These are phyloP conservation scores for Fusarium algeriense DNA, from an alignment of 2,329 filamentous ascomycete genomes.

Conservation along the genomic window DNA sequence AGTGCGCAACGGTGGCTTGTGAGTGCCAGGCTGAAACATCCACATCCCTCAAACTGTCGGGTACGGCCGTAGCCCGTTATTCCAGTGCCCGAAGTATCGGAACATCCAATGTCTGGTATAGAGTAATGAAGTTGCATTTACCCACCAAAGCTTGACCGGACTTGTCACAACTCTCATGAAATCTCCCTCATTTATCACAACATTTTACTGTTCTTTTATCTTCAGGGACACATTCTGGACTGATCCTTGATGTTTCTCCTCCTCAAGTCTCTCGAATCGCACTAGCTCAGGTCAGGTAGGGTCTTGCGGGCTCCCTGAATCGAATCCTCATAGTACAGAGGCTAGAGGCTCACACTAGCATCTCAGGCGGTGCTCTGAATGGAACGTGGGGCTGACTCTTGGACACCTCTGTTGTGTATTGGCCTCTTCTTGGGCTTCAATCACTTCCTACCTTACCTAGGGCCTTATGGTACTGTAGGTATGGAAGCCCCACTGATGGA, in stretches of 20 bases:
- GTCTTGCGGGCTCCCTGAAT: constrained; percentile 12
- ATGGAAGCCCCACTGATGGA: constrained; percentile 15
- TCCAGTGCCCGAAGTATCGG: constrained; percentile 11
- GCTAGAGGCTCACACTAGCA: constrained; percentile 3
- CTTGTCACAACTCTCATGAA: constrained; percentile 2
- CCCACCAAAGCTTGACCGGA: constrained; percentile 10
- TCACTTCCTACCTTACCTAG: neutral
- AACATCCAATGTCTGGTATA: constrained; percentile 21
- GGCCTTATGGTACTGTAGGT: constrained; percentile 2
- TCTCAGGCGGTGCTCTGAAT: constrained; percentile 8
- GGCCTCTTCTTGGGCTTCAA: neutral
- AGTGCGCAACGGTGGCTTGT: constrained; percentile 27
- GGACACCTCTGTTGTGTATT: neutral
- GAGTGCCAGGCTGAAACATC: constrained; percentile 41
- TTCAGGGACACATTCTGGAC: neutral
- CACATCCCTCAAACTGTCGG: constrained; percentile 22
- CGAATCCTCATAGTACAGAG: neutral
- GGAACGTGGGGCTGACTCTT: constrained; percentile 22
- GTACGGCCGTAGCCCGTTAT: constrained; percentile 12
- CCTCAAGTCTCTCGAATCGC: constrained; percentile 2
- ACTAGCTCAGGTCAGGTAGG: constrained; percentile 9
- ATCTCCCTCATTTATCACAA: neutral
- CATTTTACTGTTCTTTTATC: neutral
- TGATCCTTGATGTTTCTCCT: constrained; percentile 9
- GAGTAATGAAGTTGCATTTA: constrained; percentile 11